Evolutionary conservation across 2,329 filamentous ascomycete genomes (phyloP), one percentile per base, ranked within the genome.

Genomic region (Alternaria ventricosa): DNA sequence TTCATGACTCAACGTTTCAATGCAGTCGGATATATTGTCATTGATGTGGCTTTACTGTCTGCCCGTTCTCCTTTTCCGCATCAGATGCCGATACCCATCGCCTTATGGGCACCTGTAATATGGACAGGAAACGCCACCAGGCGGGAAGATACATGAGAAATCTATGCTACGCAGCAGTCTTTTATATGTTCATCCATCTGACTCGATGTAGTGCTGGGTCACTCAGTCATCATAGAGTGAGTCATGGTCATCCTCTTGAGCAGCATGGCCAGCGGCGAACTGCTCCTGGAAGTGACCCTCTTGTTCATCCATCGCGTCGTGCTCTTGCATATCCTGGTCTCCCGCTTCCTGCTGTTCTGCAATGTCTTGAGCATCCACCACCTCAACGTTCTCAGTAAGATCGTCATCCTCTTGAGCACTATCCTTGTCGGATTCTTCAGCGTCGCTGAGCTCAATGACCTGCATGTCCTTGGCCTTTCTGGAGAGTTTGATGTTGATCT

Each of bases 401-500:
- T 20, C 30, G 20, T 41, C 50, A 10, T 53, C 28, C 12, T 28
- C 43, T 57, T 58, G 46, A 9, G 8, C 6, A 5, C 49, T n/a
- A 6, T 53, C 54, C 2, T 22, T 45, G 6, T 45, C 49, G 20
- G 50, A 30, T 20, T 68, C 62, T 49, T 65, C 57, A 11, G 45
- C 55, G 18, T 64, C 59, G 12, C 64, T 59, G 20, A 68, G 59
- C 9, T 64, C 69, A 18, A 66, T 50, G n/a, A 57, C 51, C 22
- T 71, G 70, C 43, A 66, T 57, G 13, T 51, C 63, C 27, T 65
- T 74, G 1, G 67, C 69, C 45, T 71, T 70, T 50, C 70, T 61
- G 1, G 74, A 74, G 22, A 77, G 65, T 22, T 64, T 68, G 15
- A 79, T 27, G 30, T 65, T 61, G 47, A 82, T 83, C 15, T 82